Base-by-base conservation (phyloP, 768 basidiomycete species). In the Leccinum fibrillosum region DNA sequence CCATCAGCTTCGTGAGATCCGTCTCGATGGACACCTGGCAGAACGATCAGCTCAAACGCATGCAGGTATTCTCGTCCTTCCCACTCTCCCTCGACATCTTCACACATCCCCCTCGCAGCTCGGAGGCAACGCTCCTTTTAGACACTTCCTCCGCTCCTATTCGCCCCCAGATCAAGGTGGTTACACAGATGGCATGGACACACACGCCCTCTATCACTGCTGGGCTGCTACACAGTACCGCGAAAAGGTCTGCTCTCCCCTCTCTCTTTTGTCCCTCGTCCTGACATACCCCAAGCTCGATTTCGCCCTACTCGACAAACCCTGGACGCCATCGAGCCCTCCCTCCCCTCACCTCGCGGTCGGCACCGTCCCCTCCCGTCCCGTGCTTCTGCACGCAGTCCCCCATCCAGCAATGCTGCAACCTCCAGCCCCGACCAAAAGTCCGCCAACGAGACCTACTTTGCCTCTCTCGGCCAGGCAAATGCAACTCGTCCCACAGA, bases 1-100 rank as follows among this genome's bases (percentile, higher is more conserved):
- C 56, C 66, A 50, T 47, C 74, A 92, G 90, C 72, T 96, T 94
- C 74, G 92, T 96, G 55, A 82, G 94, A 70, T 93, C 91, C 44
- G 85, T 94, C 62, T 94, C 94, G 54, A 98, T 97, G 95, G 95
- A 97, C 75, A 90, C 93, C 63, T 97, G 94, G 93, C 88, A 90
- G 63, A 83, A 86, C 37, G 92, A 95, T 58, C 94, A 97, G 73
- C 76, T 93, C 62, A 86, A 72, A 66, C 82, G 91, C 62, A 98
- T 99, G 94, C 87, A 90, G 85, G 93, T 94, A 51, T 53, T 77
- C 70, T 56, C 49, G 42, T 51, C 53, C n/a, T 15, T 58, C 54
- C 12, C 47, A 35, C 59, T 52, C 54, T 49, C 21, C 54, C 39
- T 42, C 50, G 5, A 23, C 25, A 17, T 42, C 8, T 19, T 58